A percentile compares a stretch with the other conserved stretches of the same genome.
Evolutionary conservation across 768 basidiomycete genomes (phyloP).

Genomic region (Podaxis sp.): DNA sequence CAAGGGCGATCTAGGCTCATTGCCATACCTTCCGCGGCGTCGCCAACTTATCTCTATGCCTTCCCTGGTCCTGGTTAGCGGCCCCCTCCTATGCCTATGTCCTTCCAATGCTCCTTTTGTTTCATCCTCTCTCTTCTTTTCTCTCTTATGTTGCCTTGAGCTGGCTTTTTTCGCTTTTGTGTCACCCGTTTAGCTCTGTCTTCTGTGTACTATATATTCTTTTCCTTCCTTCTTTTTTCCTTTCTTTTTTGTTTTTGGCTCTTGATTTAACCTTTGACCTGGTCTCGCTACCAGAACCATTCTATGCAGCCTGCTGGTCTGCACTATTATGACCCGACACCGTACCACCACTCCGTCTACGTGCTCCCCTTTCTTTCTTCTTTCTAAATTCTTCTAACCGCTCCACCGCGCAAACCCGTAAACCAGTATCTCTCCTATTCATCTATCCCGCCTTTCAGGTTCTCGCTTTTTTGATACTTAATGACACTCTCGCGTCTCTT

Average conservation of each 20-base stretch:
- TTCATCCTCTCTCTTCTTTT: not conserved
- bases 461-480: not conserved
- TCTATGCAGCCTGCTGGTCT: not conserved
- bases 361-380: not conserved
- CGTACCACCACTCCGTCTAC: not conserved
- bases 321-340: not conserved
- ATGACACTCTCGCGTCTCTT: not conserved
- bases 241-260: not conserved
- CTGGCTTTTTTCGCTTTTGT: slow-evolving; percentile 2
- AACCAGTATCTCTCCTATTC: not conserved
- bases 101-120: not conserved
- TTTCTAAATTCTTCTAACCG: not conserved
- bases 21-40: not conserved
- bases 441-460: not conserved
- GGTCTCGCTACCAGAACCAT: not conserved
- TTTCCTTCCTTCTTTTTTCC: not conserved
- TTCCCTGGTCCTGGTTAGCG: not conserved
- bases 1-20: not conserved
- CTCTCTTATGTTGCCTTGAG: not conserved
- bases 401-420: not conserved
- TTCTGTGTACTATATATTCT: not conserved
- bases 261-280: not conserved
- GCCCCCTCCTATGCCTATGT: not conserved
- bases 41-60: not conserved
- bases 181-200: not conserved